Evolutionary conservation across 495 filamentous ascomycete genomes (phyloP), one percentile per base, ranked within the genome.

Genomic region (Podospora bellae-mahoneyi): DNA sequence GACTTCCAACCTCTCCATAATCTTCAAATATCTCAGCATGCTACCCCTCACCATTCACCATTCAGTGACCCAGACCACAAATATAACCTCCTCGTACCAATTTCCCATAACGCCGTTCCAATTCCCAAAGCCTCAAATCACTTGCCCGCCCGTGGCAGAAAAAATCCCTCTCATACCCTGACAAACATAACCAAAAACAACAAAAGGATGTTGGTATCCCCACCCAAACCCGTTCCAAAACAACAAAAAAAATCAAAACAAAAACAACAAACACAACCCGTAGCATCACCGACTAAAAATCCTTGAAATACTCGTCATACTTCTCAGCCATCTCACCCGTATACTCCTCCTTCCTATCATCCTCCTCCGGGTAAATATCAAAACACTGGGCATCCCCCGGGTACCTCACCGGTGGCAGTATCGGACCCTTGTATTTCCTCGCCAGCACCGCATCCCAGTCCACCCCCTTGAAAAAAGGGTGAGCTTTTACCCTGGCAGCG

Each of bases 311-410:
- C 64, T 84, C 77, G 68, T 96, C 93, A 73, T 91, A 96, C 78
- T 90, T 90, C 13, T 74, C 82, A 74, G 71, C 81, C 84, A 95
- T 81, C 27, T 94, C 91, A 10, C 88, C 84, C 5, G 90, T 91
- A 75, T 96, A 97, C 72, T 81, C 75, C 44, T 88, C 83, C 28
- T 74, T 77, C 67, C 79, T 77, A 69, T 74, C 78, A 72, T 85
- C 80, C 74, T 89, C 81, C 73, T 84, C 85, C 30, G 77, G 91
- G 72, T 97, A 98, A 60, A 92, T 84, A 68, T 97, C 94, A 69
- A 97, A 98, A 77, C 95, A 97, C 64, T 90, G 87, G 4, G 92
- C 89, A 75, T 98, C 94, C 16, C 92, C 93, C 3, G 91, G 85
- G 68, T 89, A 90, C 30, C 89, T 83, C 39, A 98, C 81, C 74